Evolutionary conservation across 1,284 basidiomycete genomes (phyloP), one percentile per base, ranked within the genome.

Genomic region (Boletus hoseneyae): DNA sequence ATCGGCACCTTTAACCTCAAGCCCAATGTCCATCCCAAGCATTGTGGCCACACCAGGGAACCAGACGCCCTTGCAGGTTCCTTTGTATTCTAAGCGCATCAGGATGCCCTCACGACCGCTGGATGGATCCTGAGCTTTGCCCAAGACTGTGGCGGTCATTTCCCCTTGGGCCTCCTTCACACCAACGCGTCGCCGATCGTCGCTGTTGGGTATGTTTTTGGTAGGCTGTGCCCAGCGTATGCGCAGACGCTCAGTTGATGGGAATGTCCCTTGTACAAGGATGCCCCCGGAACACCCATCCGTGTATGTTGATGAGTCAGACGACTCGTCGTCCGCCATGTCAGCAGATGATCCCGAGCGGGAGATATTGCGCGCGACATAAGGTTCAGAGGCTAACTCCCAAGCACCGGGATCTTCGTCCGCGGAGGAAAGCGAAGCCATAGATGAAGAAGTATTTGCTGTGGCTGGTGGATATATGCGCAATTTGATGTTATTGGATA

Each of bases 291-390:
- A 68, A 52, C 79, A 74, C 0, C 80, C 78, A 18, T 77, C 70
- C 0, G 69, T 33, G 34, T 69, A 61, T 23, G 69, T 72, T 3
- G 83, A 82, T 1, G 85, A 83, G 60, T 89, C 87, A 35, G 85
- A 87, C 3, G 84, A 85, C 61, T 90, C 88, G 58, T 90, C 88
- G 53, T 90, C 87, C 1, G 87, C 87, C 62, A 87, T 82, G 57
- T 85, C 75, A 45, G 74, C 79, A 60, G 82, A 82, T 3, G 83
- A 82, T 45, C 75, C 75, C 1, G 77, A 68, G 30, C 85, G 79
- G 10, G 75, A 71, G n/a, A 71, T 53, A 36, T 63, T 71, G 19
- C 83, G 81, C 8, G 84, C 80, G 45, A 90, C 87, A 61, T 79
- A 79, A 7, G 88, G 88, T 42, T 90, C 87, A 0, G 85, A 85